phyloP scores from a whole-genome alignment of 1,284 basidiomycete species.

The Volvariella volvacea region DNA sequence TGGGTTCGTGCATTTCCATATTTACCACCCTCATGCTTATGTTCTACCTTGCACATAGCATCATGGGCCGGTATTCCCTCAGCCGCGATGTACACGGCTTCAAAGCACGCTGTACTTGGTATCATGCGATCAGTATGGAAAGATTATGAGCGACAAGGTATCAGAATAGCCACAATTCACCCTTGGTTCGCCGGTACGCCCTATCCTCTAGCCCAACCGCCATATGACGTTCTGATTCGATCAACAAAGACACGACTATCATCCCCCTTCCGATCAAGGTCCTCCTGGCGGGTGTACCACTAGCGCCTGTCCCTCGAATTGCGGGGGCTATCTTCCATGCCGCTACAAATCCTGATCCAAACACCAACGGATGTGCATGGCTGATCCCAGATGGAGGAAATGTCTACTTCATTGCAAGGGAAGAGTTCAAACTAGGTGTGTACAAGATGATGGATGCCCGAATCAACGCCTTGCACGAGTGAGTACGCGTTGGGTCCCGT shows the following conservation, averaged over 20 bases:
- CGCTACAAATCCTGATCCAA: slow-evolving; percentile 40
- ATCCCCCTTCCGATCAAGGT: slow-evolving; percentile 32
- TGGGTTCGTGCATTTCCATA: slow-evolving; percentile 30
- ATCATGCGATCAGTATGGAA: slow-evolving; percentile 43
- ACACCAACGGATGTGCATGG: slow-evolving; percentile 40
- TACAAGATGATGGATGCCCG: slow-evolving; percentile 43
- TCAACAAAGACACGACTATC: slow-evolving; percentile 42
- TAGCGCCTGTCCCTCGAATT: slow-evolving; percentile 40
- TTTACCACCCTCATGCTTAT: neutral
- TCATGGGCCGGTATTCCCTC: slow-evolving; percentile 42
- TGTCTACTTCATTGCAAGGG: slow-evolving; percentile 37
- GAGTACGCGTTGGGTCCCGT: slow-evolving; percentile 11
- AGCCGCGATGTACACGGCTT: slow-evolving; percentile 40
- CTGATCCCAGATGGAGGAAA: slow-evolving; percentile 43
- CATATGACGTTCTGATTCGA: slow-evolving; percentile 4
- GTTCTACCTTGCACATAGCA: slow-evolving; percentile 23
- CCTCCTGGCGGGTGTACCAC: slow-evolving; percentile 44
- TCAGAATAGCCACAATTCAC: slow-evolving; percentile 43
- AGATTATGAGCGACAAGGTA: slow-evolving; percentile 26
- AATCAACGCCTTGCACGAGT: slow-evolving; percentile 30
- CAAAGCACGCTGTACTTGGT: slow-evolving; percentile 49
- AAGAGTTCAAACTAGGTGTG: slow-evolving; percentile 42
- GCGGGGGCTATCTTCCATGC: slow-evolving; percentile 46
- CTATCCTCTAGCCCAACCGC: slow-evolving; percentile 1
- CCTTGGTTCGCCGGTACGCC: slow-evolving; percentile 45